Evolutionary conservation across 768 basidiomycete species (phyloP).

Genomic region (Psilocybe cubensis): DNA sequence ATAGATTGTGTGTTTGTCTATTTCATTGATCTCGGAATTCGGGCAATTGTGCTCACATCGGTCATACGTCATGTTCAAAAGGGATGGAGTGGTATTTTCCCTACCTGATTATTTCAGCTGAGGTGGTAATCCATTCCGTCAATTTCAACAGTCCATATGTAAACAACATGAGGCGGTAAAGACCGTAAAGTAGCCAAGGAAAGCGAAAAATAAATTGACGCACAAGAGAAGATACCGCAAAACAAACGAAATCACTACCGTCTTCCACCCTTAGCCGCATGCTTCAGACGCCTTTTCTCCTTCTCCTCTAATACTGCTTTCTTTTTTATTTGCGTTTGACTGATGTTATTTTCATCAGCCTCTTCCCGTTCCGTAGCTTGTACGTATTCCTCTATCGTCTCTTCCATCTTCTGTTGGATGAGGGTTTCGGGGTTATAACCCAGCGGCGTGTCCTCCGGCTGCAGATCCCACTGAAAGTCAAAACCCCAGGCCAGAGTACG

Average conservation of each 20-base stretch:
- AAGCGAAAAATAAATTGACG: neutral
- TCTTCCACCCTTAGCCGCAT: slow-evolving; percentile 28
- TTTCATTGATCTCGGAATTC: neutral
- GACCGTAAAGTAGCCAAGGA: neutral
- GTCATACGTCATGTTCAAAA: neutral
- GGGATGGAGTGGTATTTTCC: neutral
- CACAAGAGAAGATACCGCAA: too few species aligned
- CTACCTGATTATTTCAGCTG: neutral
- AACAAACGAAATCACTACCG: slow-evolving; percentile 9
- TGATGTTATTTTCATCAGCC: slow-evolving; percentile 57
- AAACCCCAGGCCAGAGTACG: slow-evolving; percentile 78
- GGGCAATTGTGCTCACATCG: neutral
- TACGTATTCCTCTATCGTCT: slow-evolving; percentile 63
- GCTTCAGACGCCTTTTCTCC: slow-evolving; percentile 38
- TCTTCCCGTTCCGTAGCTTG: slow-evolving; percentile 49
- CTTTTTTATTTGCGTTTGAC: slow-evolving; percentile 76
- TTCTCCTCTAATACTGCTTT: slow-evolving; percentile 43
- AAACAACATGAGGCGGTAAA: neutral
- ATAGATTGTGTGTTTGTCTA: neutral
- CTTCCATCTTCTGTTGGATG: slow-evolving; percentile 72
- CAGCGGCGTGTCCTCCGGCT: slow-evolving; percentile 27
- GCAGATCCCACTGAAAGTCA: slow-evolving; percentile 73
- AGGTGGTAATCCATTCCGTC: neutral
- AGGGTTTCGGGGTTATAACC: slow-evolving; percentile 26
- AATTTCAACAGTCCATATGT: neutral